Conservation (phyloP, 805 yeast species). For the Candida ulmi region DNA sequence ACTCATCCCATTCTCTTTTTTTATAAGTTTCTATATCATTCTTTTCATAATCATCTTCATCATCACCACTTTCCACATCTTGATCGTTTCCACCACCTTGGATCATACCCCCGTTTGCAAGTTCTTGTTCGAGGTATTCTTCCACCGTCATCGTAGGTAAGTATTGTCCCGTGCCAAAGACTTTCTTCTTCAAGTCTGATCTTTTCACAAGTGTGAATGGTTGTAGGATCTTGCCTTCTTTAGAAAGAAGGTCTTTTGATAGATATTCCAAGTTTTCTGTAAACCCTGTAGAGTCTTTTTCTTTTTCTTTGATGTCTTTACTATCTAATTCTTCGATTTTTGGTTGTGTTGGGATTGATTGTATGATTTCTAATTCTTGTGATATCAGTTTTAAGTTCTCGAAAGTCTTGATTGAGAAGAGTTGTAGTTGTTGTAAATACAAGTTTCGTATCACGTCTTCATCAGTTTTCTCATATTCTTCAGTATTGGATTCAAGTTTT, state of each 20-base stretch:
- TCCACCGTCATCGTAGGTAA: conserved; percentile 94
- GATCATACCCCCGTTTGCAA: conserved; percentile 77
- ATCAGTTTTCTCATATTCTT: conserved; percentile 35
- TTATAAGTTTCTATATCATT: conserved; percentile 66
- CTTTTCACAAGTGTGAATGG: conserved; percentile 77
- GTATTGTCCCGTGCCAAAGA: conserved; percentile 86
- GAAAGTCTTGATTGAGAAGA: conserved; percentile 49
- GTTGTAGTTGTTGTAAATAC: conserved; percentile 48
- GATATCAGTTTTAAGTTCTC: conserved; percentile 49
- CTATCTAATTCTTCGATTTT: conserved; percentile 15
- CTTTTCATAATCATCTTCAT: conserved; percentile 56
- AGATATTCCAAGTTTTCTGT: conserved; percentile 59
- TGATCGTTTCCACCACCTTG: conserved; percentile 33
- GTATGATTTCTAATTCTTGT: conserved; percentile 65
- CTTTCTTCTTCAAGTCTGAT: conserved; percentile 55
- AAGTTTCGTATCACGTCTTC: conserved; percentile 61
- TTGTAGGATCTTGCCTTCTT: conserved; percentile 71
- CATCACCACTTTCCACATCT: conserved; percentile 28
- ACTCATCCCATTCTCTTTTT: conserved; percentile 89
- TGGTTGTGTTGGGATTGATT: conserved; percentile 33
- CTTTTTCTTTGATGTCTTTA: conserved; percentile 13
- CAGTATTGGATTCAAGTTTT: conserved; percentile 26
- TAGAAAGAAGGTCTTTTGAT: conserved; percentile 50
- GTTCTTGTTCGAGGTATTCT: conserved; percentile 81
- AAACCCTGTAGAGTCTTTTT: conserved; percentile 39